Evolutionary conservation across 495 filamentous ascomycete genomes (phyloP), one percentile per base, ranked within the genome.

Genomic region (Penicillium steckii): DNA sequence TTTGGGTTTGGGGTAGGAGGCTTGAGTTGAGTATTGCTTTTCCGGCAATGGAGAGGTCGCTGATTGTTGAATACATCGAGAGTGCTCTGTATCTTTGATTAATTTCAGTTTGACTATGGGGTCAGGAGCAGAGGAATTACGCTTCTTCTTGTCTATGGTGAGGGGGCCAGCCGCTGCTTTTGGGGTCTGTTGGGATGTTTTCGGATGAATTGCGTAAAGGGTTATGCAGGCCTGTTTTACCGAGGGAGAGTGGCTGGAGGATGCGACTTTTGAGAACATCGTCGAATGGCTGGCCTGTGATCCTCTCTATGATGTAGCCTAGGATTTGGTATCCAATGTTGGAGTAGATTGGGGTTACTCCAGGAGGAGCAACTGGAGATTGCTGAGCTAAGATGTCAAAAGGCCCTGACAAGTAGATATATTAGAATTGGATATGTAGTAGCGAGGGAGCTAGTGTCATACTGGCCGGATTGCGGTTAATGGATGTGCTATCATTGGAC

Each of bases 291-390:
- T 67, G 71, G 7, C 72, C 69, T 2, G 71, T 74, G 41, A 80
- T 79, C 48, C 61, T 65, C 52, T 84, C 78, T 24, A 84, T 62
- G 1, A 78, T 75, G 52, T 82, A 82, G 0, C 72, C 74, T 6
- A 85, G 66, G 42, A 84, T 65, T 43, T 78, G 73, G 53, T 72
- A 85, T 8, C 71, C 81, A 5, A 72, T 71, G 59, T 84, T 84
- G 10, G 80, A 83, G 56, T 84, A 85, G 12, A 72, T 72, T 0
- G 81, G 74, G 0, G 78, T 78, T 9, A n/a, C n/a, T 4, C 56
- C 56, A 17, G 50, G 15, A 23, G 27, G 22, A 19, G 43, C 51
- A 3, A 54, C 51, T 10, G 50, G 56, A 3, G 21, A 13, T 3
- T 24, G 30, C 3, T 24, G n/a, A n/a, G n/a, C n/a, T n/a, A n/a